Evolutionary conservation across 106 monocot genomes (phyloP).

Genomic region (Apostasia shenzhenica): DNA sequence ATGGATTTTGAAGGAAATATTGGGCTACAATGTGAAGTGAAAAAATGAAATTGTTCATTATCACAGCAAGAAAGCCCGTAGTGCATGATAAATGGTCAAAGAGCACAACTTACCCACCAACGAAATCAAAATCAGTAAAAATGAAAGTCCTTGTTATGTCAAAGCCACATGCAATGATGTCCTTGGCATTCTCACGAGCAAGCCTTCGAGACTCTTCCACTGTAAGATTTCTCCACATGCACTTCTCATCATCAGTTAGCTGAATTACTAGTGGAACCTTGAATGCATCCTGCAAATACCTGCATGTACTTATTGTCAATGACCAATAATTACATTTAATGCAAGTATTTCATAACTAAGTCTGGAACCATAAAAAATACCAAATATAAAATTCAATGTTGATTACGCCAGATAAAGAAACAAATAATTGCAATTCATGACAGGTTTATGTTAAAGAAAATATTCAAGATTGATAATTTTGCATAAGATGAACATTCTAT

Average conservation of each 20-base stretch:
- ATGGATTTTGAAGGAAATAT: no score
- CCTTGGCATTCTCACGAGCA: slow-evolving; percentile 95
- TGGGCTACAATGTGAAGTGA: no score
- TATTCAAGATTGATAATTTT: no score
- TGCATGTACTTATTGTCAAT: slow-evolving; percentile 17
- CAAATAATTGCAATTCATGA: no score
- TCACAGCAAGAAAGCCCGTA: no score
- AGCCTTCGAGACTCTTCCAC: slow-evolving; percentile 85
- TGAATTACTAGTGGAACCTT: slow-evolving; percentile 97
- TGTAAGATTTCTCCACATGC: slow-evolving; percentile 90
- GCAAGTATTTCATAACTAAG: not conserved
- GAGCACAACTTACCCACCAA: slow-evolving; percentile 74
- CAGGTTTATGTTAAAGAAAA: no score
- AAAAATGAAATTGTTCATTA: no score
- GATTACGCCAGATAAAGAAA: not conserved
- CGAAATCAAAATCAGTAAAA: slow-evolving; percentile 92
- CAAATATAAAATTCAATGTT: no score
- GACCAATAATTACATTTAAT: not conserved
- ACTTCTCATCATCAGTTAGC: slow-evolving; percentile 98
- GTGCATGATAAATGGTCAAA: no score
- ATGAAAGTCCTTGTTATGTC: slow-evolving; percentile 90
- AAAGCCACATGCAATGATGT: slow-evolving; percentile 99
- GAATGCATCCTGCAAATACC: slow-evolving; percentile 98
- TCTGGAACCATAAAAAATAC: no score
- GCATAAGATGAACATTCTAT: no score